Percentiles rank a stretch among this genome's conserved stretches.
phyloP scores from a whole-genome alignment of 1,284 basidiomycete genomes.

The Ganoderma lucidum region DNA sequence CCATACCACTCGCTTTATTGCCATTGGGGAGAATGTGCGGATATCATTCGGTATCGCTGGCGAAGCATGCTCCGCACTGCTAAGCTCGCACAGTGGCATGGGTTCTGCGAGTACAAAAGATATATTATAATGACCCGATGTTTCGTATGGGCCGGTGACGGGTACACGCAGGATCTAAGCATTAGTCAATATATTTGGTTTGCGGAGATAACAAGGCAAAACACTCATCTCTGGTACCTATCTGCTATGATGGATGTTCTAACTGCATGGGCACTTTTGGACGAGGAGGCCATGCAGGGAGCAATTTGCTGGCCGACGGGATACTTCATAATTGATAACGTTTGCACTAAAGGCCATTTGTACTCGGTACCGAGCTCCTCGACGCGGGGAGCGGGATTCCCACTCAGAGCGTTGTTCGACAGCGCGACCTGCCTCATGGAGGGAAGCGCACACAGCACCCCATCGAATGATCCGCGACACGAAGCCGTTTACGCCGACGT shows the following conservation, averaged over 20 bases:
- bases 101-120: not conserved
- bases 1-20: not conserved
- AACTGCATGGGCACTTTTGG: not conserved
- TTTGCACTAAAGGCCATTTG: not conserved
- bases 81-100: not conserved
- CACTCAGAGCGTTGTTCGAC: conserved; percentile 17
- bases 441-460: conserved; percentile 21
- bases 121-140: not conserved
- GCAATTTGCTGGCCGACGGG: not conserved
- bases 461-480: conserved; percentile 34
- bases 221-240: conserved; percentile 1
- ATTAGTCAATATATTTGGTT: conserved; percentile 4
- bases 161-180: not conserved
- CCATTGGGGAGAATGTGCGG: conserved; percentile 5
- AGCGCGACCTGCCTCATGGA: conserved; percentile 21
- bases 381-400: conserved; percentile 20
- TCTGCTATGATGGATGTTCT: not conserved
- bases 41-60: not conserved
- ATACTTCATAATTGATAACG: not conserved
- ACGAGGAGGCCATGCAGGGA: not conserved
- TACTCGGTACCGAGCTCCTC: conserved; percentile 31
- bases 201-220: conserved; percentile 24
- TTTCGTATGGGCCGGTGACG: not conserved
- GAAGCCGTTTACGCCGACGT: conserved; percentile 26
- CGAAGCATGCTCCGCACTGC: not conserved